Base-by-base conservation (phyloP, 2,329 filamentous ascomycete genomes). In the Diaporthe ilicicola region DNA sequence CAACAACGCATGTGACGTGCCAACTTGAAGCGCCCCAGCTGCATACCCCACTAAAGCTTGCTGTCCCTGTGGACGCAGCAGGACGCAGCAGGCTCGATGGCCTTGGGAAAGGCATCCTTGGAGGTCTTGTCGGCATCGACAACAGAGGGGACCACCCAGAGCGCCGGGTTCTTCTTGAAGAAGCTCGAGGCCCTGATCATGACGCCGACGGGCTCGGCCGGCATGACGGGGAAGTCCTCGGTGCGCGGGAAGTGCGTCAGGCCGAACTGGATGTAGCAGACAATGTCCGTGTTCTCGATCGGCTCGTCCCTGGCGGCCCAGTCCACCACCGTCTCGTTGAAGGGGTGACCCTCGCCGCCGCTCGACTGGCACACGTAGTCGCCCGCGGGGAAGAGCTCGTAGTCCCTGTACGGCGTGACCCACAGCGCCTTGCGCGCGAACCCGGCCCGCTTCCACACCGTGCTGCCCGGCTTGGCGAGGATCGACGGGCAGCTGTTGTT, bases 211-310 rank as follows among this genome's bases (percentile, higher is more conserved):
- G 93, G 93, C 84, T 95, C 93, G 0, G 89, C 92, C 0, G 94
- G 94, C 94, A 97, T 97, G 76, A 97, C 86, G 32, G 95, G 95
- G 84, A 94, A 97, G 81, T 97, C 95, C 79, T 97, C 95, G 0
- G 94, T 94, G 0, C 93, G 85, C 0, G 95, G 94, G 84, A 97
- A 95, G 80, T 97, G 95, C 0, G 92, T 95, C 42, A 97, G 86
- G 46, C 95, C 95, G 77, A 97, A 98, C 0, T 94, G 97, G 82
- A 97, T 94, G 94, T 94, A 98, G 19, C 97, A 87, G 1, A 98
- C 94, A 39, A 97, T 84, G 79, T 98, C 93, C 0, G 91, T 93
- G 84, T 97, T 92, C 69, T 92, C 92, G 75, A 97, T 91, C 32
- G 84, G 88, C 70, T 88, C 89, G 54, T 84, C 83, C 15, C 92